A percentile compares a stretch with the other conserved stretches of the same genome.
These are phyloP conservation scores for Globisporangium radiosum DNA, from an alignment of 352 stramenopile species.

Conservation along the genomic window DNA sequence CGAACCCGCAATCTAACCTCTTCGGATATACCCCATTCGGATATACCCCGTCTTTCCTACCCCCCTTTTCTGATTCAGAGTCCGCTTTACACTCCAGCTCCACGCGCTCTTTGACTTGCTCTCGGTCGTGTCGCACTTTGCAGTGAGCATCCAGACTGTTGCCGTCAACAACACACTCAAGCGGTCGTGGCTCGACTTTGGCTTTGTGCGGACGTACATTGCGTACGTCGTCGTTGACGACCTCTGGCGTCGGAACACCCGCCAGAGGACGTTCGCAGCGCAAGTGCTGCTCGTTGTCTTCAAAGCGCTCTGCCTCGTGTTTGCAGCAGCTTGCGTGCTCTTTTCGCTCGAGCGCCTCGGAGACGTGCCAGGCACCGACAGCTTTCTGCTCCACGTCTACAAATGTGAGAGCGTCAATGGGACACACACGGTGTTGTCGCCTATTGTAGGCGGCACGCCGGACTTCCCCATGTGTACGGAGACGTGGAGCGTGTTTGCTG, in stretches of 20 bases:
- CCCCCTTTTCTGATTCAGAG: slow-evolving; percentile 20
- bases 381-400: slow-evolving; percentile 83
- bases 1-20: no score
- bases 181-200: slow-evolving; percentile 84
- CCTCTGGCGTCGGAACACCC: slow-evolving; percentile 58
- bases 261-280: slow-evolving; percentile 70
- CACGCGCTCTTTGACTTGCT: slow-evolving; percentile 79
- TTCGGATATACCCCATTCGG: neutral
- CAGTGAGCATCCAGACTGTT: slow-evolving; percentile 69
- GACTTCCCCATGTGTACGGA: slow-evolving; percentile 57
- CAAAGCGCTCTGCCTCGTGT: slow-evolving; percentile 71
- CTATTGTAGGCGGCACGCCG: slow-evolving; percentile 40
- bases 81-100: slow-evolving; percentile 51
- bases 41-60: neutral
- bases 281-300: slow-evolving; percentile 77
- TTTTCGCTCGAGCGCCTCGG: slow-evolving; percentile 83
- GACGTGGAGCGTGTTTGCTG: slow-evolving; percentile 84
- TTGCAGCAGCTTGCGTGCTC: slow-evolving; percentile 75
- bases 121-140: slow-evolving; percentile 79
- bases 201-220: slow-evolving; percentile 82
- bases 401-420: slow-evolving; percentile 56
- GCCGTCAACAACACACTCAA: slow-evolving; percentile 34
- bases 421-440: slow-evolving; percentile 38
- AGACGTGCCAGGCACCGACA: slow-evolving; percentile 76
- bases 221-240: slow-evolving; percentile 73